These are phyloP conservation scores for Aspergillus egyptiacus DNA, from an alignment of 495 filamentous ascomycete genomes.

Conservation along the genomic window DNA sequence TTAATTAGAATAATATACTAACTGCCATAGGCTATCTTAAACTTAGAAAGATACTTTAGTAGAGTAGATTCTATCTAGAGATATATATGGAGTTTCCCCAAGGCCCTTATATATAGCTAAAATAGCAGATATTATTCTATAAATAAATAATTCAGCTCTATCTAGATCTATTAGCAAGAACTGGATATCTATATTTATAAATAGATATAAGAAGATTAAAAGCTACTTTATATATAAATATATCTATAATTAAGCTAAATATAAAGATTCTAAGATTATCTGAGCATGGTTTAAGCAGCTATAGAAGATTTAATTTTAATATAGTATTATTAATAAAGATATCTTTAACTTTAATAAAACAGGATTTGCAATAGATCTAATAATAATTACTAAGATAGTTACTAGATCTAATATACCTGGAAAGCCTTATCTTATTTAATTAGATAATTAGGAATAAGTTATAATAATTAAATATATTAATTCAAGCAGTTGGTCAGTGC, in stretches of 20 bases:
- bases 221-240: slow-evolving; percentile 21
- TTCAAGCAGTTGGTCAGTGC: slow-evolving; percentile 19
- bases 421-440: slow-evolving; percentile 25
- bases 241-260: slow-evolving; percentile 14
- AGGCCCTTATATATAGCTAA: slow-evolving; percentile 24
- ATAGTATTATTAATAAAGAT: slow-evolving; percentile 33
- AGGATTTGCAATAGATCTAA: slow-evolving; percentile 37
- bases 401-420: slow-evolving; percentile 21
- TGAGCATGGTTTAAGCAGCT: slow-evolving; percentile 34
- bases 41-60: slow-evolving; percentile 21
- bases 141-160: slow-evolving; percentile 24
- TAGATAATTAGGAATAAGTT: slow-evolving; percentile 36
- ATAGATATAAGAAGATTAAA: slow-evolving; percentile 20
- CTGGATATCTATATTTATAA: slow-evolving; percentile 25
- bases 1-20: slow-evolving; percentile 11
- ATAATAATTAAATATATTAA: slow-evolving; percentile 33
- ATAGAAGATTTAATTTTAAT: slow-evolving; percentile 24
- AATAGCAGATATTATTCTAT: slow-evolving; percentile 18
- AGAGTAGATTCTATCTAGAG: slow-evolving; percentile 26
- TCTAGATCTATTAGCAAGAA: slow-evolving; percentile 10
- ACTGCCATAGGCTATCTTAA: slow-evolving; percentile 22
- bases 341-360: slow-evolving; percentile 47
- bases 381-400: slow-evolving; percentile 23
- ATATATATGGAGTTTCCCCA: slow-evolving; percentile 12
- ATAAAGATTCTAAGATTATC: slow-evolving; percentile 33